phyloP scores from a whole-genome alignment of 2,329 filamentous ascomycete species.

The Diaporthe longicolla region DNA sequence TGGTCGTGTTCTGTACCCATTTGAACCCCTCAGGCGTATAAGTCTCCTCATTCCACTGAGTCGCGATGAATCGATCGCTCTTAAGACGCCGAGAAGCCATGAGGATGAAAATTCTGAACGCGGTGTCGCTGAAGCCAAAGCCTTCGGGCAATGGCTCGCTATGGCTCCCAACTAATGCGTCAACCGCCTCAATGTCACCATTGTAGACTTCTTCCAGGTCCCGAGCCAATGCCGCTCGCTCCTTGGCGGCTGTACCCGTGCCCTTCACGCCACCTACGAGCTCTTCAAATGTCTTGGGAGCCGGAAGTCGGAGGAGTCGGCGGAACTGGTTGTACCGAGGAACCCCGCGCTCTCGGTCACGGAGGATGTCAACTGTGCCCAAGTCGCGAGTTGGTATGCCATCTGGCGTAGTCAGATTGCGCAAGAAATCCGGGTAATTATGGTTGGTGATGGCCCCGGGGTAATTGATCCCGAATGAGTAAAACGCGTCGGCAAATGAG shows the following conservation, averaged over 20 bases:
- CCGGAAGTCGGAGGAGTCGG: slow-evolving; percentile 56
- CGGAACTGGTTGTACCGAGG: slow-evolving; percentile 62
- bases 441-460: slow-evolving; percentile 2
- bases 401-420: slow-evolving; percentile 7
- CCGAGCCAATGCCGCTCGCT: slow-evolving; percentile 33
- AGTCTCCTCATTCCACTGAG: slow-evolving; percentile 55
- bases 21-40: slow-evolving; percentile 58
- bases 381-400: slow-evolving; percentile 53
- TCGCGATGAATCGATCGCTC: slow-evolving; percentile 61
- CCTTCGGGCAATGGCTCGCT: slow-evolving; percentile 59
- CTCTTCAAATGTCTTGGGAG: slow-evolving; percentile 55
- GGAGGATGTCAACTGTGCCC: slow-evolving; percentile 61
- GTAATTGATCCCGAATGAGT: slow-evolving; percentile 18
- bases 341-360: slow-evolving; percentile 62
- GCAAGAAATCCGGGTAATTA: slow-evolving; percentile 9
- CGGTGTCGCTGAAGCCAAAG: slow-evolving; percentile 63
- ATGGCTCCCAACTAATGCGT: slow-evolving; percentile 58
- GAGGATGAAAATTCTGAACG: slow-evolving; percentile 61
- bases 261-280: slow-evolving; percentile 55
- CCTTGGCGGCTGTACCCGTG: slow-evolving; percentile 20
- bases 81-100: slow-evolving; percentile 60
- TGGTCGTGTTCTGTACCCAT: slow-evolving; percentile 59
- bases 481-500: slow-evolving; percentile 10
- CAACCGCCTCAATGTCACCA: slow-evolving; percentile 58
- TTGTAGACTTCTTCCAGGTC: slow-evolving; percentile 56